Conservation (phyloP, 2,329 filamentous ascomycete genomes). For the Anthostomella pinea region DNA sequence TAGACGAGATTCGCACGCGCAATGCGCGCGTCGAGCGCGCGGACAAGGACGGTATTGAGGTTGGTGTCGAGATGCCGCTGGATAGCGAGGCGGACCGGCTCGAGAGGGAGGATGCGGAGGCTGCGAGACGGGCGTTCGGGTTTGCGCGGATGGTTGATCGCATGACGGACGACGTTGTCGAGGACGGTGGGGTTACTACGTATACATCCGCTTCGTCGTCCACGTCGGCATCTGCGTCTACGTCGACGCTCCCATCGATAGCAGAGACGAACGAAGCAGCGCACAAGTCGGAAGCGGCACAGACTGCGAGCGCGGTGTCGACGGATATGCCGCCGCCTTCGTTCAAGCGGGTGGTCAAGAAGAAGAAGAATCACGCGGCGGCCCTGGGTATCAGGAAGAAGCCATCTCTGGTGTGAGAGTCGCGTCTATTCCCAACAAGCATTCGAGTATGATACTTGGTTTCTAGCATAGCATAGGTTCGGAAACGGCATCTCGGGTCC, state of each 20-base stretch:
- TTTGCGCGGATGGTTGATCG: conserved; percentile 53
- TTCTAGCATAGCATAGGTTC: no score
- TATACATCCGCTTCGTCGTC: conserved; percentile 2
- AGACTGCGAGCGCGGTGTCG: conserved; percentile 5
- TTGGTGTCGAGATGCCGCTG: conserved; percentile 47
- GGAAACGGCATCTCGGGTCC: no score
- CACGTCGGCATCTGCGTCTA: conserved; percentile 7
- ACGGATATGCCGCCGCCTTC: conserved; percentile 55
- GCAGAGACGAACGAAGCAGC: background rate
- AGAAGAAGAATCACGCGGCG: conserved; percentile 79
- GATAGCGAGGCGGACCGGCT: conserved; percentile 62
- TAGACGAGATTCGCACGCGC: conserved; percentile 89
- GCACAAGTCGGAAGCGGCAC: conserved; percentile 1
- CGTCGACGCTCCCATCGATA: conserved; percentile 12
- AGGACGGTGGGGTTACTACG: conserved; percentile 28
- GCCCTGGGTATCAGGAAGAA: conserved; percentile 88
- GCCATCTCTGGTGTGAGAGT: conserved; percentile 48
- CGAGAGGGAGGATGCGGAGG: conserved; percentile 81
- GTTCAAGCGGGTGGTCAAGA: conserved; percentile 75
- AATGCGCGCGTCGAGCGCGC: conserved; percentile 85
- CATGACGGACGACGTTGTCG: conserved; percentile 47
- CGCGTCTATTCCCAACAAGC: no score
- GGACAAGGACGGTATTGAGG: conserved; percentile 64
- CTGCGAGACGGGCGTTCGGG: conserved; percentile 74
- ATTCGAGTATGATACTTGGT: no score